A percentile compares a stretch with the other conserved stretches of the same genome.
Conservation (phyloP, 257 asterid genomes). For the Fraxinus anomala region DNA sequence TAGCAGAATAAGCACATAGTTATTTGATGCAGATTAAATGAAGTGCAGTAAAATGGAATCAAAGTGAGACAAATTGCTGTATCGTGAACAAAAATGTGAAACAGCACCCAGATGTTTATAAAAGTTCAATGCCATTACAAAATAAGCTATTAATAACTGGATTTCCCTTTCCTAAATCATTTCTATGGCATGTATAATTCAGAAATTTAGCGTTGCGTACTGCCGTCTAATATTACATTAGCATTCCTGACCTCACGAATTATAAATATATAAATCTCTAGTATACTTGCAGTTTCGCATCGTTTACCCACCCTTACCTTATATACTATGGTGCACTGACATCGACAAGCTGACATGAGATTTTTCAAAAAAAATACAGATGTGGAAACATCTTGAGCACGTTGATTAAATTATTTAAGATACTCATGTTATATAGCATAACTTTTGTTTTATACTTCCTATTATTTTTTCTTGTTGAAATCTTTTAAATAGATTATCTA, state of each 20-base stretch:
- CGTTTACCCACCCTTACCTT: not conserved
- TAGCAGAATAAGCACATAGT: constrained; percentile 5
- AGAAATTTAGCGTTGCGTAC: not conserved
- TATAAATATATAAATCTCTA: not conserved
- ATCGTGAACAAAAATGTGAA: not conserved
- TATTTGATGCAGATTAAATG: constrained; percentile 1
- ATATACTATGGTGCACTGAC: not conserved
- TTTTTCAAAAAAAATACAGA: too few species aligned
- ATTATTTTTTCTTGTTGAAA: too few species aligned
- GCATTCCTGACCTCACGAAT: not conserved
- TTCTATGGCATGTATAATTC: not conserved
- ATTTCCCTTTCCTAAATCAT: not conserved
- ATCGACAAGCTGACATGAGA: too few species aligned
- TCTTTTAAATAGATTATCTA: too few species aligned
- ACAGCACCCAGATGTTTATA: not conserved
- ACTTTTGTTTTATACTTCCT: too few species aligned
- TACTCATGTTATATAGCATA: too few species aligned
- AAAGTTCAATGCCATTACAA: not conserved
- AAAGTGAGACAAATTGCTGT: not conserved
- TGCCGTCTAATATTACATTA: not conserved
- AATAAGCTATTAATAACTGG: not conserved
- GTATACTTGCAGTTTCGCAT: not conserved
- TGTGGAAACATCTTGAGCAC: too few species aligned
- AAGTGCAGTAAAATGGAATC: constrained; percentile 22
- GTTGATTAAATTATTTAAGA: too few species aligned